Base-by-base conservation (phyloP, 1,284 basidiomycete species). In the Moesziomyces sp. region DNA sequence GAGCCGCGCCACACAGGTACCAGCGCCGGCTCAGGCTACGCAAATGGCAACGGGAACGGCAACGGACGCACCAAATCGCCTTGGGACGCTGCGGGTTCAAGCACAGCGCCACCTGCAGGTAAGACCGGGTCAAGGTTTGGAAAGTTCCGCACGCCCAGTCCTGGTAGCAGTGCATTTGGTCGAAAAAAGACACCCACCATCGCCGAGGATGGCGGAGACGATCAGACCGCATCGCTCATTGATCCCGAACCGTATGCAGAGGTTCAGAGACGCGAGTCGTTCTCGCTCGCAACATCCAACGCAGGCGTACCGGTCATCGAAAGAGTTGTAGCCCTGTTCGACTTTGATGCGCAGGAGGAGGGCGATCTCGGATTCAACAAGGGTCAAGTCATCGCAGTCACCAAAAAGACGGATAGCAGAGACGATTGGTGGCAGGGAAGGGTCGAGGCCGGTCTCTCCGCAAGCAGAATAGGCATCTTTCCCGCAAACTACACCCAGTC, bases 371-470 rank as follows among this genome's bases (percentile, higher is more conserved):
- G 76, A 11, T 83, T 84, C 58, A 43, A 49, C 8, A 63, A 74
- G 21, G 82, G 82, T 5, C 81, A 84, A 45, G 73, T 84, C 23
- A 82, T 84, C 46, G 71, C 70, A 1, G 81, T 84, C 4, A 69
- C 71, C 2, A 62, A 60, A 28, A 78, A 77, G 48, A 84, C 81
- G 1, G 52, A 70, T 5, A 77, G 61, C 42, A 49, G 52, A 21
- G 67, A 77, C 23, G 82, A 83, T 35, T 84, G 82, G 82, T 84
- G 82, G 82, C 58, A 74, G 35, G 81, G 81, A 13, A 38, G 67
- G 2, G 72, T 74, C 28, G 72, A 75, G 35, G 75, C 67, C 7
- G 73, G 72, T 2, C 21, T 66, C 24, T 59, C 52, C 19, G 52
- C 56, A 7, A 69, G 70, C 47, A 52, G 58, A 35, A 49, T 62